These are phyloP conservation scores for Epichloe brachyelytri DNA, from an alignment of 2,329 filamentous ascomycete species.

Conservation along the genomic window DNA sequence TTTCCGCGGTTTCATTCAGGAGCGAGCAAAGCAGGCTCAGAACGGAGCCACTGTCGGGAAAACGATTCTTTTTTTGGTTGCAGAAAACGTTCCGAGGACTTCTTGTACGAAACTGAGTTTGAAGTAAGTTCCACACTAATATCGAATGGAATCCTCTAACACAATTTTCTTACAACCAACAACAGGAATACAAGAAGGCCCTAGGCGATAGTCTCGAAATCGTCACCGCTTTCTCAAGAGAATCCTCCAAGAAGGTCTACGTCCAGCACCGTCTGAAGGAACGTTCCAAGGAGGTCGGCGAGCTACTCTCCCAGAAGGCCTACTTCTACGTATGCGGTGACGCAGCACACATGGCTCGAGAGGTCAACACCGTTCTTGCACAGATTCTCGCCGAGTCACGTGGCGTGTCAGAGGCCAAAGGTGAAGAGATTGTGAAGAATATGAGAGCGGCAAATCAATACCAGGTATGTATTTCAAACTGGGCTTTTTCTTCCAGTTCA, in stretches of 20 bases:
- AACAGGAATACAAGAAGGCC: conserved; percentile 65
- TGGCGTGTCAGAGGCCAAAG: conserved; percentile 71
- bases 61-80: conserved; percentile 88
- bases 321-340: conserved; percentile 99
- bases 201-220: conserved; percentile 85
- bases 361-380: conserved; percentile 76
- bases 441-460: conserved; percentile 95
- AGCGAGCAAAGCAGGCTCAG: conserved; percentile 72
- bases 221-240: conserved; percentile 90
- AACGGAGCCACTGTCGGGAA: conserved; percentile 73
- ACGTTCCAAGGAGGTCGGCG: conserved; percentile 69
- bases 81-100: conserved; percentile 78
- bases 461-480: conserved; percentile 48
- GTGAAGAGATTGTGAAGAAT: conserved; percentile 89
- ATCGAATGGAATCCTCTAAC: too few species aligned
- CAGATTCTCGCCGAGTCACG: conserved; percentile 80
- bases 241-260: conserved; percentile 79
- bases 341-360: conserved; percentile 90
- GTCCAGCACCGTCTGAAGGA: conserved; percentile 90
- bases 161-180: conserved; percentile 1
- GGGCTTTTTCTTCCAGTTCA: not conserved
- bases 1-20: conserved; percentile 90
- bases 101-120: conserved; percentile 85
- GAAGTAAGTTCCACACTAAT: conserved; percentile 48
- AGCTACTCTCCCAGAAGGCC: conserved; percentile 71